Evolutionary conservation across 331 rosid genomes (phyloP), one percentile per base, ranked within the genome.

Genomic region (Arachis monticola): DNA sequence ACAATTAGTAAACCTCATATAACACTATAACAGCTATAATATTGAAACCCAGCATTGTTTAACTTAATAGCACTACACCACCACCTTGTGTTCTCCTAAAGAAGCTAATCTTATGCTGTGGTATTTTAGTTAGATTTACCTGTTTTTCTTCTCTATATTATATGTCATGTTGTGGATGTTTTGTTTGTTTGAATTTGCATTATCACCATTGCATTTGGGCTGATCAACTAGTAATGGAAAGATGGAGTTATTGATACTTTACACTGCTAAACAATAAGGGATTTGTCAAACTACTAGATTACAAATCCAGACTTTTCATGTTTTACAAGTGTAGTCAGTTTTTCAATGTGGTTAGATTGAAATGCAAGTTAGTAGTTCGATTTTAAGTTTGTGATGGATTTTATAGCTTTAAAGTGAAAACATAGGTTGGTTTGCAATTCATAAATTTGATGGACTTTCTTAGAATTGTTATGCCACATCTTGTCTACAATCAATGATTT

Each of bases 381-480:
- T 50, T 48, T 40, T 6, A 5, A 72, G 69, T 44, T 73, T 60
- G 67, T 10, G 14, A 63, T 74, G 47, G 61, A 48, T 56, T 40
- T 65, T 13, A 57, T 62, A 78, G 65, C 58, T 42, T 0, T 27
- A 4, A 68, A 60, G 31, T 62, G 2, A 40, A 40, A 48, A 11
- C 10, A 31, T 9, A 60, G 13, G 68, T 66, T 64, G 69, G 47
- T 50, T 79, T 71, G 72, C 67, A 11, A 70, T 52, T 56, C 67
- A 70, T 76, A 48, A n/a, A 52, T 52, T 72, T 31, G 67, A 17
- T 76, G 74, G 70, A 12, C 72, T 45, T 71, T 70, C 64, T 44
- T 57, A 46, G 38, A 76, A 75, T 67, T 67, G 61, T 45, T 53
- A 65, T 71, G 61, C 46, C n/a, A 5, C 57, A 6, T 64, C 14